Conservation (phyloP, 306 rosid species). For the Potentilla sterilis region DNA sequence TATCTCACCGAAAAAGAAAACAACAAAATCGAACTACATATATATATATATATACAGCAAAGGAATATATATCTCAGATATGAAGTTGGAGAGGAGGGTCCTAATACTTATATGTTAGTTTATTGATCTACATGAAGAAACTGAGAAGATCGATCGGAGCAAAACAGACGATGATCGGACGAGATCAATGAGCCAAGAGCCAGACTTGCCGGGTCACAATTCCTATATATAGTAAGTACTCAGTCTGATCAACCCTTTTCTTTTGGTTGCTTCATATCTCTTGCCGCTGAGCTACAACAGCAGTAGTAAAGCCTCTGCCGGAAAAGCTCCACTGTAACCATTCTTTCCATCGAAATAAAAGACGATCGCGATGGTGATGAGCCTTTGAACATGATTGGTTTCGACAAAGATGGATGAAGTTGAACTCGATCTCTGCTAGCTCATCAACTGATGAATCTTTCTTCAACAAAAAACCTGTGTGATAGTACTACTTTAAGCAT, state of each 20-base stretch:
- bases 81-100: neutral
- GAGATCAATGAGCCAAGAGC: slow-evolving; percentile 30
- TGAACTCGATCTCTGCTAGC: neutral
- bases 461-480: neutral
- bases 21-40: neutral
- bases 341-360: neutral
- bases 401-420: neutral
- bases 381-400: neutral
- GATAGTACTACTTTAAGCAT: neutral
- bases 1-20: too few relatives aligned
- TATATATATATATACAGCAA: neutral
- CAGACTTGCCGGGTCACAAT: slow-evolving; percentile 36
- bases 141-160: neutral
- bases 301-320: neutral
- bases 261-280: neutral
- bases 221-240: neutral
- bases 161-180: neutral
- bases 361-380: neutral
- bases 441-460: neutral
- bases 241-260: neutral
- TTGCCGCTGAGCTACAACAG: slow-evolving; percentile 5
- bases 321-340: neutral
- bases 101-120: neutral
- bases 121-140: neutral
- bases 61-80: neutral